Evolutionary conservation across 1,284 basidiomycete species (phyloP).

Genomic region (Moniliella sp.): DNA sequence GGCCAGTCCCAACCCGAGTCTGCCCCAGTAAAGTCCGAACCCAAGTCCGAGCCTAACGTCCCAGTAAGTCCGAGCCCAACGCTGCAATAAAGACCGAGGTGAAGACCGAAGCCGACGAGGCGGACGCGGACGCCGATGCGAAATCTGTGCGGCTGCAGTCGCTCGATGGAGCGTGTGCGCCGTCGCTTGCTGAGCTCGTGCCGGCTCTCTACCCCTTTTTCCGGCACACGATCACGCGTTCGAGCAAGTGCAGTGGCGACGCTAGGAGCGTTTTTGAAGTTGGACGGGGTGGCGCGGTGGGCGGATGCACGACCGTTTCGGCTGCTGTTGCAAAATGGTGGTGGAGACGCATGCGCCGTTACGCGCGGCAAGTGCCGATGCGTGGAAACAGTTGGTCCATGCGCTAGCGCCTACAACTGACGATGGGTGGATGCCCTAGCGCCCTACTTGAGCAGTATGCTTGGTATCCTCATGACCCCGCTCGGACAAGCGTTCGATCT

Average conservation of each 20-base stretch:
- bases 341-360: slow-evolving; percentile 75
- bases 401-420: too few species aligned
- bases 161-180: too few species aligned
- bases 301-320: slow-evolving; percentile 55
- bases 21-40: too few species aligned
- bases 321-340: slow-evolving; percentile 76
- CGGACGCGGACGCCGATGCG: too few species aligned
- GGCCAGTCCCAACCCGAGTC: too few species aligned
- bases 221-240: slow-evolving; percentile 87
- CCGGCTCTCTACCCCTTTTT: slow-evolving; percentile 78
- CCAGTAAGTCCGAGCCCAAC: too few species aligned
- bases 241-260: slow-evolving; percentile 80
- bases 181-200: slow-evolving; percentile 52
- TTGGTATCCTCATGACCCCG: slow-evolving; percentile 64
- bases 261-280: slow-evolving; percentile 61
- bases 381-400: slow-evolving; percentile 53
- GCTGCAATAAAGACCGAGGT: too few species aligned
- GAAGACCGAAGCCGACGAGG: too few species aligned
- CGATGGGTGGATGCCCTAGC: too few species aligned
- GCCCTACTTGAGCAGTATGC: slow-evolving; percentile 29
- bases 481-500: slow-evolving; percentile 60
- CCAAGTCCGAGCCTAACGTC: too few species aligned
- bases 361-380: slow-evolving; percentile 51
- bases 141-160: too few species aligned
- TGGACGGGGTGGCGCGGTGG: slow-evolving; percentile 45